Evolutionary conservation across 805 yeast species (phyloP), one percentile per base, ranked within the genome.

Genomic region (Nakazawaea molendinolei): DNA sequence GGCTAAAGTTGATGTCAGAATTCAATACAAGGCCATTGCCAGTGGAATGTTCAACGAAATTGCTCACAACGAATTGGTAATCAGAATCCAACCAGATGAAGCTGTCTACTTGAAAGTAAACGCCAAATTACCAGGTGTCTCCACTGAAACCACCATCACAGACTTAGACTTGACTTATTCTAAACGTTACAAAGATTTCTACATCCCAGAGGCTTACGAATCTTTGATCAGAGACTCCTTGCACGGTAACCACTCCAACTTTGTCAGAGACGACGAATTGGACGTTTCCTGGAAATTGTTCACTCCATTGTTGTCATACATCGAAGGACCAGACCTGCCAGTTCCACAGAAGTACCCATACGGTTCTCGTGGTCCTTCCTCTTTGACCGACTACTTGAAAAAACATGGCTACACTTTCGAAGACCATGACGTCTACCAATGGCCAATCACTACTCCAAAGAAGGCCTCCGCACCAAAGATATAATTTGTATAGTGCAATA

Each of bases 151-250:
- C 14, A 76, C 90, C 21, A 73, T 85, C 42, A 86, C 95, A 19
- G 97, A 90, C 56, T 75, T 92, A 52, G 96, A 92, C 56, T 70
- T 92, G 53, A 83, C 94, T 23, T 92, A 92, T 60, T 64, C 79
- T 38, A 67, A 69, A 34, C 77, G 97, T 55, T 92, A 82, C 66
- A 67, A 83, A 45, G 82, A 86, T 55, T 82, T 86, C 64, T 83
- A 92, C 80, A 89, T 92, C 52, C 97, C 98, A 30, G 96, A 90
- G 68, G 97, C 97, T 28, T 92, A 92, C 61, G 98, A 92, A 67
- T 83, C 96, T 1, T 75, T 92, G 50, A 86, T 92, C 51, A 77
- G 94, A 61, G 97, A 92, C 61, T 84, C 90, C 44, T 62, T 82
- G 55, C 72, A 76, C 48, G 97, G 94, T 39, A 95, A 89, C 61